Conservation (phyloP, 352 stramenopile genomes). For the Phytophthora fragariaefolia region DNA sequence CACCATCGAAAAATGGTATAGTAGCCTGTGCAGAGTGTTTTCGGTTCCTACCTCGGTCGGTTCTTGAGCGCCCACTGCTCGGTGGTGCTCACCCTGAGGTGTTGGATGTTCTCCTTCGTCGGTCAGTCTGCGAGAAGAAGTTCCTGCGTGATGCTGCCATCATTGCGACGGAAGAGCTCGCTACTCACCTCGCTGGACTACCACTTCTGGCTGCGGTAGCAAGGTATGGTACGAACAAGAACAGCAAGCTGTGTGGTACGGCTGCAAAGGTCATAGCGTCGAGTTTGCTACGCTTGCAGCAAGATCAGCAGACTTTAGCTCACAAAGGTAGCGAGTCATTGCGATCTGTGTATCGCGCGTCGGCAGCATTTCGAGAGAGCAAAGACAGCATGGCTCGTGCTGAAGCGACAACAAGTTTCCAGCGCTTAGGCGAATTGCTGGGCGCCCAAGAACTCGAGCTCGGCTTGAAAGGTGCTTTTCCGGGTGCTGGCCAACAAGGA, state of each 20-base stretch:
- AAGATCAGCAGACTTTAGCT: constrained; percentile 13
- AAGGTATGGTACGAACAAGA: constrained; percentile 65
- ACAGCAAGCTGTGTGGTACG: constrained; percentile 56
- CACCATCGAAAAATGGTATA: constrained; percentile 76
- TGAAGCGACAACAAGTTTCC: constrained; percentile 52
- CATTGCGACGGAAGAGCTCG: constrained; percentile 47
- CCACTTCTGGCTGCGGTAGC: constrained; percentile 48
- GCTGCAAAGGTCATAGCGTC: constrained; percentile 53
- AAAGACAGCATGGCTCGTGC: constrained; percentile 56
- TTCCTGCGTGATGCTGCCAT: constrained; percentile 71
- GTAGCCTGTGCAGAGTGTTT: constrained; percentile 70
- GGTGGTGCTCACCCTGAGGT: constrained; percentile 29
- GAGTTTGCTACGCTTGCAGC: constrained; percentile 38
- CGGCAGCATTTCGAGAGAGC: constrained; percentile 52
- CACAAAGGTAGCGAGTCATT: constrained; percentile 20
- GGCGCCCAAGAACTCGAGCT: constrained; percentile 38
- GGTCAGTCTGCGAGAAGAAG: constrained; percentile 74
- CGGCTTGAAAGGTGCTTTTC: constrained; percentile 41
- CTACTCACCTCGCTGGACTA: constrained; percentile 45
- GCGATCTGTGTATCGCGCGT: constrained; percentile 40
- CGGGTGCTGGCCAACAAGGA: constrained; percentile 27
- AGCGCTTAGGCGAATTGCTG: constrained; percentile 47
- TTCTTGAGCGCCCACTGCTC: constrained; percentile 32
- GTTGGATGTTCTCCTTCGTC: constrained; percentile 64
- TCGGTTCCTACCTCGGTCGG: constrained; percentile 38